A percentile compares a stretch with the other conserved stretches of the same genome.
These are phyloP conservation scores for Tricholoma matsutake DNA, from an alignment of 768 basidiomycete species.

Conservation along the genomic window DNA sequence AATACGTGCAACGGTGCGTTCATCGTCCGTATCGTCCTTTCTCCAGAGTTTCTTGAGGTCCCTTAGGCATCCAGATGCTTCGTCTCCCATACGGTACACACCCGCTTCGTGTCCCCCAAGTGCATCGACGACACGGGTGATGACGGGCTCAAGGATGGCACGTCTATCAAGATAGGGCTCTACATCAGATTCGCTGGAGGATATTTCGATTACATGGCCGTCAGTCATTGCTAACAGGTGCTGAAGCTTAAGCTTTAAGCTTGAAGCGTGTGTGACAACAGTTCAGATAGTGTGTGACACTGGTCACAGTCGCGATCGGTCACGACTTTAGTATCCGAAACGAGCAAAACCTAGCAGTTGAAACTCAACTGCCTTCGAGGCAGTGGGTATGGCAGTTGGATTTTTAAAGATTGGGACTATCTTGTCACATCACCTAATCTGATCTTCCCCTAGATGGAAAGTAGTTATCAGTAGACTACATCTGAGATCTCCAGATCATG, in stretches of 20 bases:
- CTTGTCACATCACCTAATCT: too few relatives aligned
- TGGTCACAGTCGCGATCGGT: too few relatives aligned
- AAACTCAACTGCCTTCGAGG: too few relatives aligned
- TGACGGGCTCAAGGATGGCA: slow-evolving; percentile 60
- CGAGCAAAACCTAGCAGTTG: too few relatives aligned
- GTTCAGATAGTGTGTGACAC: too few relatives aligned
- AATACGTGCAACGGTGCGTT: slow-evolving; percentile 90
- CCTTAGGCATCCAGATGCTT: slow-evolving; percentile 79
- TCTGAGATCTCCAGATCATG: too few relatives aligned
- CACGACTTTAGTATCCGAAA: too few relatives aligned
- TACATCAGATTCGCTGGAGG: slow-evolving; percentile 27
- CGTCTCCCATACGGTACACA: slow-evolving; percentile 75
- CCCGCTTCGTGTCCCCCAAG: slow-evolving; percentile 72
- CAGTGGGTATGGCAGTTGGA: too few relatives aligned
- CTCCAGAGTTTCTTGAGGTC: slow-evolving; percentile 96
- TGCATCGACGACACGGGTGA: slow-evolving; percentile 75
- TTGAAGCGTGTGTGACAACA: neutral
- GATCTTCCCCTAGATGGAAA: too few relatives aligned
- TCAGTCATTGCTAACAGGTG: slow-evolving; percentile 11
- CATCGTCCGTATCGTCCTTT: slow-evolving; percentile 95
- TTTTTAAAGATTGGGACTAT: too few relatives aligned
- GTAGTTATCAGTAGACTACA: too few relatives aligned
- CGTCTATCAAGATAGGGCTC: slow-evolving; percentile 38
- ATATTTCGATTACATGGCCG: slow-evolving; percentile 36
- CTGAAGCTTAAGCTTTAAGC: neutral